phyloP scores from a whole-genome alignment of 345 rosid species.

The Eucalyptus cloeziana region DNA sequence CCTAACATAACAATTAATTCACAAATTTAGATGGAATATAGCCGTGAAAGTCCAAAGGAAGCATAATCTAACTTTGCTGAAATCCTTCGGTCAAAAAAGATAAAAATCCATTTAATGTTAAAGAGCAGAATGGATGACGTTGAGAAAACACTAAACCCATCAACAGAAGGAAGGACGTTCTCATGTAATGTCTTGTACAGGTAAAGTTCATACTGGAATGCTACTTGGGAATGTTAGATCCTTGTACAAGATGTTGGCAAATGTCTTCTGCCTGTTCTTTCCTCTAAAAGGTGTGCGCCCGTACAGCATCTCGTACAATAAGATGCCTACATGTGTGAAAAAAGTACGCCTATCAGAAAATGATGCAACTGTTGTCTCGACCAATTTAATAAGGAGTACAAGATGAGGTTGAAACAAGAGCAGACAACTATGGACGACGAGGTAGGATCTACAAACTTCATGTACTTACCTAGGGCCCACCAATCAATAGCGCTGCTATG shows the following conservation, averaged over 20 bases:
- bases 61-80: neutral
- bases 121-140: neutral
- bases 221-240: constrained; percentile 95
- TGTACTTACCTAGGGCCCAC: constrained; percentile 88
- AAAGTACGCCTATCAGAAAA: neutral
- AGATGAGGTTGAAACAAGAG: neutral
- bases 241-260: constrained; percentile 86
- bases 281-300: constrained; percentile 98
- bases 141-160: neutral
- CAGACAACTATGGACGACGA: neutral
- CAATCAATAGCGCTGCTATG: constrained; percentile 91
- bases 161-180: neutral
- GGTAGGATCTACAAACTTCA: neutral
- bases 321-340: constrained; percentile 39
- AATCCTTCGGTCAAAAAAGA: neutral
- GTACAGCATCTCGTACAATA: constrained; percentile 95
- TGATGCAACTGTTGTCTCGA: neutral
- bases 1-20: neutral
- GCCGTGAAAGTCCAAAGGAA: neutral
- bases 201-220: constrained; percentile 44
- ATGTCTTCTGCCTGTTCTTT: constrained; percentile 93
- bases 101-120: neutral
- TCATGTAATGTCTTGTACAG: neutral
- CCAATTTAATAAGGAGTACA: neutral
- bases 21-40: neutral